Evolutionary conservation across 2,329 filamentous ascomycete species (phyloP).

Genomic region (Apiospora koreana): DNA sequence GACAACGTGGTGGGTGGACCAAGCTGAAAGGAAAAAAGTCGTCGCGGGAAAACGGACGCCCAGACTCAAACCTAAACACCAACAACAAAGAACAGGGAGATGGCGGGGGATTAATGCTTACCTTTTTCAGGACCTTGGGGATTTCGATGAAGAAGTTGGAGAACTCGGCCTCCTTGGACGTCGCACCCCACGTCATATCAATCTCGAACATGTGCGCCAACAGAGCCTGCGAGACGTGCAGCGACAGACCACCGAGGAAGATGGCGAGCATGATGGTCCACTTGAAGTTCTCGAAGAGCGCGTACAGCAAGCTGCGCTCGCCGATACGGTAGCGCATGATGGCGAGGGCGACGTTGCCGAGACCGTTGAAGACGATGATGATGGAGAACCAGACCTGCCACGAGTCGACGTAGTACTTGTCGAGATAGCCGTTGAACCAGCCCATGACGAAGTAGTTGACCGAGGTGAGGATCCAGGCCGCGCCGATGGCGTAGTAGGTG

Average conservation of each 20-base stretch:
- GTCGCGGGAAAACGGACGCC: not conserved
- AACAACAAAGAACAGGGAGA: conserved; percentile 16
- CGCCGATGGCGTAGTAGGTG: conserved; percentile 72
- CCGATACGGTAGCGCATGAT: conserved; percentile 72
- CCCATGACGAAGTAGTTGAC: conserved; percentile 73
- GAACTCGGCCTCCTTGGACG: conserved; percentile 78
- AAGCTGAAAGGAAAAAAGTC: not conserved
- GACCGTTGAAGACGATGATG: conserved; percentile 74
- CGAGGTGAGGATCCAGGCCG: conserved; percentile 65
- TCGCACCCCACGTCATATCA: conserved; percentile 85
- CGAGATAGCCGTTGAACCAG: conserved; percentile 67
- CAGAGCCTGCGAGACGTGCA: conserved; percentile 80
- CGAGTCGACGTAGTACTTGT: conserved; percentile 68
- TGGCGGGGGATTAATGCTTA: conserved; percentile 49
- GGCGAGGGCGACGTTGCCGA: conserved; percentile 72
- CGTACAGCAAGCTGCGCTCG: conserved; percentile 59
- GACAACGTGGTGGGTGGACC: not conserved
- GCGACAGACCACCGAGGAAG: conserved; percentile 78
- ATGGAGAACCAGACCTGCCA: conserved; percentile 82
- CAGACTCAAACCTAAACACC: not conserved
- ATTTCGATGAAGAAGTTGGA: conserved; percentile 86
- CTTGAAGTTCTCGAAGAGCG: conserved; percentile 67
- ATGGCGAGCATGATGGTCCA: conserved; percentile 75
- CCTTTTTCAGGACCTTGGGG: conserved; percentile 74
- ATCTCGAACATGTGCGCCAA: conserved; percentile 83